Evolutionary conservation across 345 rosid species (phyloP), one percentile per base, ranked within the genome.

Genomic region (Raphanus sativus): DNA sequence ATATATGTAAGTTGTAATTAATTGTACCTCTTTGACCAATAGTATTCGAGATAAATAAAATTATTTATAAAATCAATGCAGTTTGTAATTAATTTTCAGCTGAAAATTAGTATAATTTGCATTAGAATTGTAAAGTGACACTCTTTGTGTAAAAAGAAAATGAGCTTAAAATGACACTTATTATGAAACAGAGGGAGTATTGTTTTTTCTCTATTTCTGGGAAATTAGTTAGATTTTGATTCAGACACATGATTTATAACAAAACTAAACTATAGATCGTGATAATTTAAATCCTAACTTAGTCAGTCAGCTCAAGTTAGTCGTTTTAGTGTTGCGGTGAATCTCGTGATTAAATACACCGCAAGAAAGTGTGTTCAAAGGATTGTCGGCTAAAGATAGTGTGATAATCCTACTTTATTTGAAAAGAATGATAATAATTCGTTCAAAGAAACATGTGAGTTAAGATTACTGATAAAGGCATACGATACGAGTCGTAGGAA

Each of bases 401-500:
- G 30, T 5, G 58, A 16, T 52, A 6, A 16, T 15, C 59, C 59
- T 52, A 52, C 59, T 52, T 52, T 52, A 52, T 52, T 17, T 8
- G 8, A 15, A 52, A 52, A 52, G 59, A 52, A 52, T 6, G 59
- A 52, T 16, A 52, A 52, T 16, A 52, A 52, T 16, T 7, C 16
- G 59, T 52, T 50, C 16, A 52, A 52, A 52, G 59, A 62, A 33
- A 36, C 69, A 62, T 25, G 80, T 28, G 70, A 70, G 33, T 52
- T 36, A 50, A 50, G 55, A 50, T n/a, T 21, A 77, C 40, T 40
- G 21, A 45, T 45, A 71, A 54, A 70, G 75, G 80, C 80, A 70
- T 42, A 45, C 62, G 73, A 70, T 70, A 64, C 67, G 76, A 65
- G 68, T 65, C 68, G 67, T 77, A 71, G 68, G 77, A 77, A 32